These are phyloP conservation scores for Trametes hirsuta DNA, from an alignment of 1,284 basidiomycete genomes.

Conservation along the genomic window DNA sequence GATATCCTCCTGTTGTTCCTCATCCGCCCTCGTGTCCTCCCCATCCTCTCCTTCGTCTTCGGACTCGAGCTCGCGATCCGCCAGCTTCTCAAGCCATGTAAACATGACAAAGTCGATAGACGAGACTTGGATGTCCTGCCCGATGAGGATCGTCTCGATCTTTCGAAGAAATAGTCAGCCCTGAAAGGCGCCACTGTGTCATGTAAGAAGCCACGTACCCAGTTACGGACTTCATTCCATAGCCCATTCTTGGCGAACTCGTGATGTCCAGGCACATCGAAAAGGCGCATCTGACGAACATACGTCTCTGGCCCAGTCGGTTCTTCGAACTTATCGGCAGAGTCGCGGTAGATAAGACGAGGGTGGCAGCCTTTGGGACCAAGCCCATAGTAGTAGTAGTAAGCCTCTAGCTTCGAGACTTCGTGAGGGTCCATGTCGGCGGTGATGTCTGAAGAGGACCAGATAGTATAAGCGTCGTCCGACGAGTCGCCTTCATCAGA, in stretches of 20 bases:
- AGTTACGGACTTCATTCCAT: slow-evolving; percentile 31
- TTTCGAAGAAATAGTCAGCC: slow-evolving; percentile 33
- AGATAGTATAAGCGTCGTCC: not conserved
- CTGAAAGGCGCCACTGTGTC: slow-evolving; percentile 20
- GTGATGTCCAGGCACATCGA: slow-evolving; percentile 34
- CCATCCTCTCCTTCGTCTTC: slow-evolving; percentile 27
- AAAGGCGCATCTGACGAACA: slow-evolving; percentile 38
- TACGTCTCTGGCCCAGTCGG: slow-evolving; percentile 39
- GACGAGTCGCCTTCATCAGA: not conserved
- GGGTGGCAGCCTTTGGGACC: slow-evolving; percentile 34
- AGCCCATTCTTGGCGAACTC: slow-evolving; percentile 37
- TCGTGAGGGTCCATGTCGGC: not conserved
- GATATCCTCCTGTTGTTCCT: slow-evolving; percentile 14
- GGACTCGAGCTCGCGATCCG: slow-evolving; percentile 23
- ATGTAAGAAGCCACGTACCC: slow-evolving; percentile 34
- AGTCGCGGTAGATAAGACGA: slow-evolving; percentile 42
- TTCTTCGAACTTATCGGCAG: slow-evolving; percentile 36
- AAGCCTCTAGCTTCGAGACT: slow-evolving; percentile 14
- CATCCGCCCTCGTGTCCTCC: not conserved
- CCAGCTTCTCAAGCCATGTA: slow-evolving; percentile 32
- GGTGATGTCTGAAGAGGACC: not conserved
- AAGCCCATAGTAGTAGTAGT: not conserved
- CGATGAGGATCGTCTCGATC: slow-evolving; percentile 32
- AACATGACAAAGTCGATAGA: slow-evolving; percentile 41
- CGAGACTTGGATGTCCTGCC: slow-evolving; percentile 23